These are phyloP conservation scores for Haplographium delicatum DNA, from an alignment of 495 filamentous ascomycete genomes.

Conservation along the genomic window DNA sequence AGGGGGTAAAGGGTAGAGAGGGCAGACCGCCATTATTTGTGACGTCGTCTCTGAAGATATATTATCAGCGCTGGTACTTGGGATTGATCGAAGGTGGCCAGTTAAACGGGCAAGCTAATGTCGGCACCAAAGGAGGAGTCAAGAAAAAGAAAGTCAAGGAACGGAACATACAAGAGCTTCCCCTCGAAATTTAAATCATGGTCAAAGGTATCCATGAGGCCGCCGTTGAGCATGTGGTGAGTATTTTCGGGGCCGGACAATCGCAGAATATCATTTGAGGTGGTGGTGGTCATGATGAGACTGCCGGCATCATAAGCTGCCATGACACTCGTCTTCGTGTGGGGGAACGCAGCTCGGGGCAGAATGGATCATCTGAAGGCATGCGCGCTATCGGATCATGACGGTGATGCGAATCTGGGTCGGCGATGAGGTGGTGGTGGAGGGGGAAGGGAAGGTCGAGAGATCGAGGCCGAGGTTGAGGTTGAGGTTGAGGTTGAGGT, in stretches of 20 bases:
- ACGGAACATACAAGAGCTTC: slow-evolving; percentile 18
- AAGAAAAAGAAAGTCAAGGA: no score
- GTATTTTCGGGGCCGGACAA: slow-evolving; percentile 12
- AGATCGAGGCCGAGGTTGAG: background rate
- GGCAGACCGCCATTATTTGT: slow-evolving; percentile 35
- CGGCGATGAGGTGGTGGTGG: background rate
- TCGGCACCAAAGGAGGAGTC: no score
- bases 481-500: background rate
- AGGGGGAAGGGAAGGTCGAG: background rate
- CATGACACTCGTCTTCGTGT: slow-evolving; percentile 6
- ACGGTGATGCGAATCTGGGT: background rate
- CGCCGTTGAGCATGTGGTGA: slow-evolving; percentile 3
- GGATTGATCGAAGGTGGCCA: no score
- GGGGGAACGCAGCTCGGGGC: background rate
- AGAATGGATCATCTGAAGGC: slow-evolving; percentile 15
- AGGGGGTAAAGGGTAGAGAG: slow-evolving; percentile 45
- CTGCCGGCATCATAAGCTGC: slow-evolving; percentile 18
- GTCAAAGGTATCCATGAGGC: slow-evolving; percentile 22
- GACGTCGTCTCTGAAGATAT: slow-evolving; percentile 31
- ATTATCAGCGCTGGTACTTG: slow-evolving; percentile 6
- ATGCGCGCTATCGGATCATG: slow-evolving; percentile 10
- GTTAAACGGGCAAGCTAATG: no score
- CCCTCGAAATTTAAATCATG: slow-evolving; percentile 24
- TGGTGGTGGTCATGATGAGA: slow-evolving; percentile 15
- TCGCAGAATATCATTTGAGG: slow-evolving; percentile 22